A percentile compares a stretch with the other conserved stretches of the same genome.
Evolutionary conservation across 441 rosid genomes (phyloP).

Genomic region (Mallotus japonicus): DNA sequence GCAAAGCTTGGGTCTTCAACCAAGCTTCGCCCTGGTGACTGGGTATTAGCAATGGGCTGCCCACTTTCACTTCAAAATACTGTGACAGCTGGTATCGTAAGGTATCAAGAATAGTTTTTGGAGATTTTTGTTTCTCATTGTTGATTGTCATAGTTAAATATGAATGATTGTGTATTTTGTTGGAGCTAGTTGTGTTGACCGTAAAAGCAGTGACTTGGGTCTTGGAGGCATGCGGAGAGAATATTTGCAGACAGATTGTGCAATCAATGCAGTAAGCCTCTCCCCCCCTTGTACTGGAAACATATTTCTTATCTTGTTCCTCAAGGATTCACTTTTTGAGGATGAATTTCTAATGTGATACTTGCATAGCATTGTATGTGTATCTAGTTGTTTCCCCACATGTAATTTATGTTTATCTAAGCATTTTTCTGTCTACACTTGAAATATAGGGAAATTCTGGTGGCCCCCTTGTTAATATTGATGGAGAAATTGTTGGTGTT

Average conservation of each 20-base stretch:
- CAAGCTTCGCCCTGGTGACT: conserved; percentile 90
- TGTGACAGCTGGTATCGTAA: conserved; percentile 84
- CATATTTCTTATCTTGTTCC: neutral
- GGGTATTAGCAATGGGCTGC: conserved; percentile 90
- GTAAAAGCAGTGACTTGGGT: conserved; percentile 95
- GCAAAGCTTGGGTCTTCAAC: conserved; percentile 82
- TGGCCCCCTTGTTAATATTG: conserved; percentile 84
- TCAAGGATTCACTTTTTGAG: neutral
- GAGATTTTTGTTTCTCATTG: neutral
- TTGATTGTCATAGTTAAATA: neutral
- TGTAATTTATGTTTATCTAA: neutral
- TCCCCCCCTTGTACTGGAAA: conserved; percentile 12
- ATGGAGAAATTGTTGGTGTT: conserved; percentile 87
- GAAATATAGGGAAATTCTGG: conserved; percentile 79
- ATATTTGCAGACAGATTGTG: conserved; percentile 83
- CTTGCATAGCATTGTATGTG: neutral
- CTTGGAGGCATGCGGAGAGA: conserved; percentile 83
- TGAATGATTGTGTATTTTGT: neutral
- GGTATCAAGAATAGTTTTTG: conserved; percentile 38
- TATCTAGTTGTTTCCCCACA: neutral
- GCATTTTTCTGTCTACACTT: conserved; percentile 9
- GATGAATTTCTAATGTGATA: neutral
- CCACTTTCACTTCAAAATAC: conserved; percentile 90
- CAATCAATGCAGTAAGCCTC: conserved; percentile 62
- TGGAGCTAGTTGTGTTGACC: conserved; percentile 70